Conservation (phyloP, 371 early-diverging fungal species). For the Haplosporangium sp. region DNA sequence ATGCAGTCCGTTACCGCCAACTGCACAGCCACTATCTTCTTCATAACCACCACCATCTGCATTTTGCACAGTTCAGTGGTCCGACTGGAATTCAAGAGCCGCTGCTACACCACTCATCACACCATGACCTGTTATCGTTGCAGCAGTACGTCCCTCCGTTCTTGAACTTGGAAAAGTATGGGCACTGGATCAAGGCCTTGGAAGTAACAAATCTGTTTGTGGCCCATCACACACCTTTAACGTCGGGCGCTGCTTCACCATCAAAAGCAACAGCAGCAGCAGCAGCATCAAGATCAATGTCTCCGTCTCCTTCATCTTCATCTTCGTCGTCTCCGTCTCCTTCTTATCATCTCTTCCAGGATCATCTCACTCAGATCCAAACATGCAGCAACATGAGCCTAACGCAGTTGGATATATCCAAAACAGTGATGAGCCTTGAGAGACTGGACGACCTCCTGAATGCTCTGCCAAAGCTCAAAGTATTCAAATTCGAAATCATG, state of each 20-base stretch:
- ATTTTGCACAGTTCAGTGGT: not conserved
- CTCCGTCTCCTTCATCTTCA: not conserved
- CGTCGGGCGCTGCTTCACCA: not conserved
- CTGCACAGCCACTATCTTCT: slow-evolving; percentile 11
- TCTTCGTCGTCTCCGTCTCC: not conserved
- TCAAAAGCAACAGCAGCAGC: not conserved
- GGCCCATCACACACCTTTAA: slow-evolving; percentile 11
- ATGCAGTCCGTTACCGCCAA: slow-evolving; percentile 26
- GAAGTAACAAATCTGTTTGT: slow-evolving; percentile 30
- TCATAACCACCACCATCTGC: slow-evolving; percentile 7
- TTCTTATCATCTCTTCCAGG: slow-evolving; percentile 5
- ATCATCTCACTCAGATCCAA: slow-evolving; percentile 41
- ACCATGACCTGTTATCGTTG: not conserved
- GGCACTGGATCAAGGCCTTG: slow-evolving; percentile 36
- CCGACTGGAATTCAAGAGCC: not conserved
- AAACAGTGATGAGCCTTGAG: slow-evolving; percentile 44
- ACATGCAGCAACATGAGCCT: slow-evolving; percentile 26
- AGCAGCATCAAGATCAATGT: slow-evolving; percentile 4
- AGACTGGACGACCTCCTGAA: slow-evolving; percentile 34
- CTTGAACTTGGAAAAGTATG: slow-evolving; percentile 34
- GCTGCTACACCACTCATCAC: not conserved
- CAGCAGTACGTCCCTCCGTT: slow-evolving; percentile 22
- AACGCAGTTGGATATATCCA: slow-evolving; percentile 28
- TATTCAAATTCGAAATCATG: slow-evolving; percentile 46
- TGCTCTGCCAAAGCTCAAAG: slow-evolving; percentile 33